Conservation (phyloP, 2,329 filamentous ascomycete species). For the Pseudogymnoascus sp. region DNA sequence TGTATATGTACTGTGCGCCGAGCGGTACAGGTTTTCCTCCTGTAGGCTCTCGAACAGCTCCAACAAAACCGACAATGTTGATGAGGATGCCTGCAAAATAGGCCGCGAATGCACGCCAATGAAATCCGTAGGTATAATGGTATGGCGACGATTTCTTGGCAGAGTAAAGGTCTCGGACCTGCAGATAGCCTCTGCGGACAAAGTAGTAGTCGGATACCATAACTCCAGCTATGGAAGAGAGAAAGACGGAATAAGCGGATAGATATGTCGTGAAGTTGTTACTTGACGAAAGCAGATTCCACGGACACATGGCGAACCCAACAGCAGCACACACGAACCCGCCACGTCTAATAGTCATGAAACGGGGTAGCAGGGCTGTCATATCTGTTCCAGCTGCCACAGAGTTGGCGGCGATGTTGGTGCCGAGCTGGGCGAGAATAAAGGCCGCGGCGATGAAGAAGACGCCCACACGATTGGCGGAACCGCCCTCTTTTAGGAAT, state of each 20-base stretch:
- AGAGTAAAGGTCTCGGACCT: slow-evolving; percentile 72
- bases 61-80: slow-evolving; percentile 87
- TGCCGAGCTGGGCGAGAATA: slow-evolving; percentile 72
- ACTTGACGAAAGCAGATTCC: slow-evolving; percentile 63
- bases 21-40: slow-evolving; percentile 49
- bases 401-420: slow-evolving; percentile 81
- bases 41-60: slow-evolving; percentile 55
- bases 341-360: slow-evolving; percentile 76
- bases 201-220: slow-evolving; percentile 84
- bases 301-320: slow-evolving; percentile 80
- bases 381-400: slow-evolving; percentile 71
- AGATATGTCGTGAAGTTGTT: slow-evolving; percentile 90
- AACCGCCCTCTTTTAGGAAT: slow-evolving; percentile 62
- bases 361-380: slow-evolving; percentile 71
- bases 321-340: slow-evolving; percentile 76
- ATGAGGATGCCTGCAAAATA: slow-evolving; percentile 79
- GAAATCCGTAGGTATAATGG: slow-evolving; percentile 63
- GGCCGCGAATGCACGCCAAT: slow-evolving; percentile 76
- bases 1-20: slow-evolving; percentile 79
- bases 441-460: slow-evolving; percentile 66
- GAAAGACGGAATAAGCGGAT: slow-evolving; percentile 84
- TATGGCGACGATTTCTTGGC: slow-evolving; percentile 60
- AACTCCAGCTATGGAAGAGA: slow-evolving; percentile 89
- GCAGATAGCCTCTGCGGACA: slow-evolving; percentile 73
- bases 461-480: slow-evolving; percentile 63